Conservation (phyloP, 169 alveolate species). For the Plasmodium gallinaceum region DNA sequence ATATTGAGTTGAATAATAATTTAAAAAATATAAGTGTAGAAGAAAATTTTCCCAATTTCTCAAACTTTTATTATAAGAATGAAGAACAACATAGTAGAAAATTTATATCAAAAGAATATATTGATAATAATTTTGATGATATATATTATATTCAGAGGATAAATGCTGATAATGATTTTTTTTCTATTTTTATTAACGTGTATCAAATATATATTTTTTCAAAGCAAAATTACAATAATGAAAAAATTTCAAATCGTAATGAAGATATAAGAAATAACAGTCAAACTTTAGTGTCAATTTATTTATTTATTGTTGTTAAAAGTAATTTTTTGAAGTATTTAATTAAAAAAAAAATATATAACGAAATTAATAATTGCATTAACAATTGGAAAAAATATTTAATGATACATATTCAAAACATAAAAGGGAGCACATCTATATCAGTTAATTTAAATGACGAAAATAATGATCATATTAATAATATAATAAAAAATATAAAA, state of each 20-base stretch:
- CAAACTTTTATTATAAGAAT: neutral
- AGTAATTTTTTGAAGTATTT: slow-evolving; percentile 34
- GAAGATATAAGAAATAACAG: neutral
- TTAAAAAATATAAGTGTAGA: neutral
- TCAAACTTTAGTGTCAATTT: slow-evolving; percentile 21
- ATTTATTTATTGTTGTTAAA: slow-evolving; percentile 18
- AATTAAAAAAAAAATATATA: slow-evolving; percentile 44
- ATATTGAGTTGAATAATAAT: neutral
- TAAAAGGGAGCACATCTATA: slow-evolving; percentile 15
- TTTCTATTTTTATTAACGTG: slow-evolving; percentile 34
- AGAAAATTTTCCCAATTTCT: neutral
- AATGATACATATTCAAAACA: slow-evolving; percentile 8
- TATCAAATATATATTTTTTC: slow-evolving; percentile 69
- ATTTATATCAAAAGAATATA: slow-evolving; percentile 27
- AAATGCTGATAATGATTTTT: slow-evolving; percentile 34
- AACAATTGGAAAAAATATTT: slow-evolving; percentile 40
- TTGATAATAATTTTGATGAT: slow-evolving; percentile 44
- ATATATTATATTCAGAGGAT: slow-evolving; percentile 55
- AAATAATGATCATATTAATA: slow-evolving; percentile 12
- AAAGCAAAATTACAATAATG: neutral
- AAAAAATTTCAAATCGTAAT: too few relatives aligned
- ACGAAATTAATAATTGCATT: slow-evolving; percentile 21
- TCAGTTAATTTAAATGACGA: neutral
- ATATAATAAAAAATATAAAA: slow-evolving; percentile 28
- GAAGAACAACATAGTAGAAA: neutral